Evolutionary conservation across 208 protist genomes (phyloP).

Genomic region (Leishmania guyanensis): DNA sequence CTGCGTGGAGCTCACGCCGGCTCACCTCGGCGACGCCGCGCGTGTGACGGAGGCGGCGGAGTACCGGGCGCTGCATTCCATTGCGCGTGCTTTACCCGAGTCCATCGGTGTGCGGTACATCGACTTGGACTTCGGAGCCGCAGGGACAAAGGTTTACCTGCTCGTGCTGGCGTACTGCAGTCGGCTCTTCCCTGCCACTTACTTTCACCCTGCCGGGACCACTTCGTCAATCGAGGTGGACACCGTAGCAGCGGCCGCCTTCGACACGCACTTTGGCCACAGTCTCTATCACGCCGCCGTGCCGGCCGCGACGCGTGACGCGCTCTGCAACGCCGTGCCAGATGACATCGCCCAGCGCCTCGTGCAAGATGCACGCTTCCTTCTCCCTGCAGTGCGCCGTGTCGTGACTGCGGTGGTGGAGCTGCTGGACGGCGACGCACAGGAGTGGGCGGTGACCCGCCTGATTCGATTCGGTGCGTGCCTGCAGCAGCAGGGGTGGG

Average conservation of each 20-base stretch:
- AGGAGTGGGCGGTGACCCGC: constrained; percentile 36
- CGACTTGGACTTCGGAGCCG: constrained; percentile 62
- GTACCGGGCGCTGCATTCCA: constrained; percentile 58
- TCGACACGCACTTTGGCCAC: constrained; percentile 23
- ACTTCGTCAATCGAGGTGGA: neutral
- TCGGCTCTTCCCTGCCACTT: constrained; percentile 47
- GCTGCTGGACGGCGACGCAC: constrained; percentile 51
- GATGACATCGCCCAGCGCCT: constrained; percentile 45
- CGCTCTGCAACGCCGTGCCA: constrained; percentile 51
- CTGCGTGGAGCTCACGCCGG: constrained; percentile 60
- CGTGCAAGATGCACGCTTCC: constrained; percentile 36
- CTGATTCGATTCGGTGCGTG: constrained; percentile 70
- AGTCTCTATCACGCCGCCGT: constrained; percentile 34
- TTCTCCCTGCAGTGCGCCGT: constrained; percentile 60
- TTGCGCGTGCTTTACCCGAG: constrained; percentile 67
- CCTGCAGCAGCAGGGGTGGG: constrained; percentile 67
- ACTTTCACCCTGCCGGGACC: neutral
- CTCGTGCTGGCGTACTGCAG: constrained; percentile 76
- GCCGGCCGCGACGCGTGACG: constrained; percentile 22
- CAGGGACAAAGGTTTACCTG: constrained; percentile 68
- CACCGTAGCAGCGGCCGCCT: constrained; percentile 9
- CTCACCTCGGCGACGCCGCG: constrained; percentile 66
- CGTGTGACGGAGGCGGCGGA: constrained; percentile 58
- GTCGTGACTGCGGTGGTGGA: constrained; percentile 56
- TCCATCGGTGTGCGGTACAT: constrained; percentile 52